Conservation (phyloP, 2,329 filamentous ascomycete genomes). For the Aureobasidium namibiae region DNA sequence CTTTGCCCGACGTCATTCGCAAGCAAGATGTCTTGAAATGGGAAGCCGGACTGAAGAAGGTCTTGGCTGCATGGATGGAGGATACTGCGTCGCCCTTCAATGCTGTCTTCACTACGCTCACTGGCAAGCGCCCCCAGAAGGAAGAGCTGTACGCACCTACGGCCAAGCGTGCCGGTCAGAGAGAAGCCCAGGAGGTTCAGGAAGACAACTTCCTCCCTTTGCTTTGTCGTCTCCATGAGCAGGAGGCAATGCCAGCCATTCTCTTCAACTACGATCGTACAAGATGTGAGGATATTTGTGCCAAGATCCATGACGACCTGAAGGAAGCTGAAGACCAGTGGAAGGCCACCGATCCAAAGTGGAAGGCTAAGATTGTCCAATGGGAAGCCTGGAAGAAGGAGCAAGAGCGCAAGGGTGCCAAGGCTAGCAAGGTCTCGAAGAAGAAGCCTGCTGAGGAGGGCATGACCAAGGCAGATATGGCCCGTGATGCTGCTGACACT, state of each 20-base stretch:
- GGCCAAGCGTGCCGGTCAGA: slow-evolving; percentile 19
- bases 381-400: slow-evolving; percentile 51
- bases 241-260: slow-evolving; percentile 62
- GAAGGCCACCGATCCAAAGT: slow-evolving; percentile 49
- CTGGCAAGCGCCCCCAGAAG: slow-evolving; percentile 15
- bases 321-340: slow-evolving; percentile 47
- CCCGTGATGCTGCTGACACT: slow-evolving; percentile 47
- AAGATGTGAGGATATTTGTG: slow-evolving; percentile 54
- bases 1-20: slow-evolving; percentile 46
- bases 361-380: slow-evolving; percentile 51
- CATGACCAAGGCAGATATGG: slow-evolving; percentile 48
- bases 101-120: slow-evolving; percentile 42
- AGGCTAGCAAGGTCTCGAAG: slow-evolving; percentile 32
- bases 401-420: slow-evolving; percentile 31
- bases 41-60: slow-evolving; percentile 52
- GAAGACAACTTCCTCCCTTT: slow-evolving; percentile 47
- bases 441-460: slow-evolving; percentile 37
- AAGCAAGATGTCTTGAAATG: slow-evolving; percentile 61
- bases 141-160: slow-evolving; percentile 6
- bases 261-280: slow-evolving; percentile 68
- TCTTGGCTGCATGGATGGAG: slow-evolving; percentile 54
- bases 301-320: slow-evolving; percentile 45
- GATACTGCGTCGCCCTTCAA: slow-evolving; percentile 46
- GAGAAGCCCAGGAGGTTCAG: slow-evolving; percentile 18
- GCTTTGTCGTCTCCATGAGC: slow-evolving; percentile 51